These are phyloP conservation scores for Russula dissimulans DNA, from an alignment of 768 basidiomycete genomes.

Conservation along the genomic window DNA sequence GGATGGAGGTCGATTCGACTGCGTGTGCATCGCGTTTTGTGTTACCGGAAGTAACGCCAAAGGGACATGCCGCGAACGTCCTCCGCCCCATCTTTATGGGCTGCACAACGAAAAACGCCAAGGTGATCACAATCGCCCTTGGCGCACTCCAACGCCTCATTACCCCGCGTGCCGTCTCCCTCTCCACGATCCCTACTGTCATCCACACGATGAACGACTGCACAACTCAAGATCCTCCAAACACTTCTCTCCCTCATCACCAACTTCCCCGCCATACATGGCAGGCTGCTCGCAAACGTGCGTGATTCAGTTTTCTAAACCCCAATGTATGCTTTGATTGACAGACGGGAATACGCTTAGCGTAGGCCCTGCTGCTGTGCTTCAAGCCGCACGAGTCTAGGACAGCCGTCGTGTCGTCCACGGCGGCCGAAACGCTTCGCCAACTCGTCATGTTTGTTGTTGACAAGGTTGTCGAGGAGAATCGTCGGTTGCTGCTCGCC, in stretches of 20 bases:
- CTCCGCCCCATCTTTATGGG: slow-evolving; percentile 89
- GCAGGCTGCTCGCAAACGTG: slow-evolving; percentile 72
- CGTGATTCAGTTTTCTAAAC: slow-evolving; percentile 23
- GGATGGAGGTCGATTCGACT: no score
- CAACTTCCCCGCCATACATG: slow-evolving; percentile 77
- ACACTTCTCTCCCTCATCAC: slow-evolving; percentile 87
- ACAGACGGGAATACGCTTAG: not conserved
- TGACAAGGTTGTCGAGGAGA: slow-evolving; percentile 84
- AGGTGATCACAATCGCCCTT: slow-evolving; percentile 87
- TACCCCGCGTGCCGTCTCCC: slow-evolving; percentile 74
- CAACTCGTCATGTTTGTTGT: slow-evolving; percentile 98
- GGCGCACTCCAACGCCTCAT: slow-evolving; percentile 89
- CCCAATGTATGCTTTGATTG: not conserved
- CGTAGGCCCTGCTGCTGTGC: slow-evolving; percentile 80
- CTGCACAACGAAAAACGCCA: slow-evolving; percentile 85
- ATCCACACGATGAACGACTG: slow-evolving; percentile 80
- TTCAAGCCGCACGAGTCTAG: slow-evolving; percentile 94
- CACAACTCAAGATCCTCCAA: slow-evolving; percentile 84
- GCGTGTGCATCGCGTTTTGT: no score
- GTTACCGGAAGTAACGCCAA: no score
- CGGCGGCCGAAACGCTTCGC: slow-evolving; percentile 90
- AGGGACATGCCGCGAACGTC: no score
- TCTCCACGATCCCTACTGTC: slow-evolving; percentile 68
- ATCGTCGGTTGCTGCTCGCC: slow-evolving; percentile 35
- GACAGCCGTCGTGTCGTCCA: slow-evolving; percentile 93